Percentiles rank a stretch among this genome's conserved stretches.
These are phyloP conservation scores for Plasmodium malariae DNA, from an alignment of 169 alveolate species.

Conservation along the genomic window DNA sequence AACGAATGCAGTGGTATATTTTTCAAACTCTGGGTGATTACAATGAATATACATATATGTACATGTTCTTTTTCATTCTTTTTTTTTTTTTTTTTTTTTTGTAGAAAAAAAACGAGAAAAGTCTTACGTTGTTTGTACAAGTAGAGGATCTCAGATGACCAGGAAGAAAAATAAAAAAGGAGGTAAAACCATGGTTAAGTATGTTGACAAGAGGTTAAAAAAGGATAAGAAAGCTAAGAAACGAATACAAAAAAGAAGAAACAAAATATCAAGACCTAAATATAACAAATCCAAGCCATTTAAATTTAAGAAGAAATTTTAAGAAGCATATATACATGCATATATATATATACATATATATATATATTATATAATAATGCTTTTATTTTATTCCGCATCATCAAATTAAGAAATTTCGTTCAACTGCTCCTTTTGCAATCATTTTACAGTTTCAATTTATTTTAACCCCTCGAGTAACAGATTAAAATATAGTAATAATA, in stretches of 20 bases:
- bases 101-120: constrained; percentile 78
- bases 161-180: constrained; percentile 88
- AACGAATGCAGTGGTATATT: not conserved
- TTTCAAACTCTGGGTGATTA: not conserved
- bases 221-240: constrained; percentile 93
- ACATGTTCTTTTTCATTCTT: not conserved
- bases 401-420: no score
- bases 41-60: not conserved
- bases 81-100: not conserved
- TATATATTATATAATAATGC: no score
- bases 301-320: constrained; percentile 38
- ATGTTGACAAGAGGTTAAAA: constrained; percentile 97
- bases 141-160: constrained; percentile 86
- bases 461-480: no score
- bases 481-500: no score
- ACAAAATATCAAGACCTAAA: constrained; percentile 65
- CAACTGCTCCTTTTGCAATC: no score
- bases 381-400: no score
- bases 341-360: no score
- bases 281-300: constrained; percentile 69
- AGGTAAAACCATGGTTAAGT: constrained; percentile 88
- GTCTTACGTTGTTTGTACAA: constrained; percentile 90
- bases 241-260: constrained; percentile 82
- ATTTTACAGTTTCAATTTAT: no score
- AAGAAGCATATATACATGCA: no score